Evolutionary conservation across 78 protist species (phyloP).

Genomic region (Neovahlkampfia damariscottae): DNA sequence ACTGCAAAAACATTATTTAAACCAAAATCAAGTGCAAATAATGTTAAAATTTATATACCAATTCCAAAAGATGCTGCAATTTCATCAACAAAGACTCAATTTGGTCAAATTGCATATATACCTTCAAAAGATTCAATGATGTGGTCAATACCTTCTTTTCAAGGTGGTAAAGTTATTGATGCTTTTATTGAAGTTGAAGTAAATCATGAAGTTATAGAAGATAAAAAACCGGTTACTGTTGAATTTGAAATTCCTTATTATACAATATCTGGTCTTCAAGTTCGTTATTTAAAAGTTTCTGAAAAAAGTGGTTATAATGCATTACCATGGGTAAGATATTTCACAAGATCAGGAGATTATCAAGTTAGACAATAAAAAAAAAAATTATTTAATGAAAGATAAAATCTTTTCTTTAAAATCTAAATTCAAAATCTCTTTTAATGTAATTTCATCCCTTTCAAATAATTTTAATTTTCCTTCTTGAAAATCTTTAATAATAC

Average conservation of each 20-base stretch:
- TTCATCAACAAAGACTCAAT: conserved; percentile 71
- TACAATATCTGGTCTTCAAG: conserved; percentile 93
- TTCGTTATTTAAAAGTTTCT: conserved; percentile 89
- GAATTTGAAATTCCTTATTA: conserved; percentile 97
- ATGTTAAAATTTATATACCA: conserved; percentile 85
- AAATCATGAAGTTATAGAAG: conserved; percentile 47
- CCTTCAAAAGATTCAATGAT: conserved; percentile 82
- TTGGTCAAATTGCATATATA: conserved; percentile 78
- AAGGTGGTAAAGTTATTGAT: not conserved
- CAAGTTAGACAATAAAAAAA: conserved; percentile 8
- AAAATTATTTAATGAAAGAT: not conserved
- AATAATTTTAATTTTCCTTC: too few relatives aligned
- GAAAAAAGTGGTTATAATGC: conserved; percentile 95
- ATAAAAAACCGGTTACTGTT: conserved; percentile 77
- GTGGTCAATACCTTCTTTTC: conserved; percentile 88
- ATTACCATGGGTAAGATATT: conserved; percentile 91
- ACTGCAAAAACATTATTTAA: conserved; percentile 85
- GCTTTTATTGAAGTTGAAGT: not conserved
- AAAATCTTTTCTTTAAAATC: too few relatives aligned
- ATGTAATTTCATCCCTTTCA: too few relatives aligned
- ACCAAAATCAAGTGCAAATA: conserved; percentile 78
- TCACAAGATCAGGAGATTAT: conserved; percentile 24
- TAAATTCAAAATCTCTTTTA: too few relatives aligned
- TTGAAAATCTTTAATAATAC: too few relatives aligned
- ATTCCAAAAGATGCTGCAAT: conserved; percentile 93